Base-by-base conservation (phyloP, 176 grass and related monocot species). In the Urochloa ruziziensis region DNA sequence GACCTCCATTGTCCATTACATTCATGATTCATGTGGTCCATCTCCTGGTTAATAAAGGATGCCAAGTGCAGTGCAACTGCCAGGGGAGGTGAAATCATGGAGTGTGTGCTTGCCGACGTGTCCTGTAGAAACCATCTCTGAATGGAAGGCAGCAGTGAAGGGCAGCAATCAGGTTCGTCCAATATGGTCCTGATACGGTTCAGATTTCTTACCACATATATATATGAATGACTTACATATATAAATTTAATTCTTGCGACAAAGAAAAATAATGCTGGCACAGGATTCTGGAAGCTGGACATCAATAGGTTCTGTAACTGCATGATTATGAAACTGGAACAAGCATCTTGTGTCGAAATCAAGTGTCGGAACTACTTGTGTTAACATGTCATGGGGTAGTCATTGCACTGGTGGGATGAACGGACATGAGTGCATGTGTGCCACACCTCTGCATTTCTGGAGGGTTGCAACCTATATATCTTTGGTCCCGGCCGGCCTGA, bases 1-100 rank as follows among this genome's bases (percentile, higher is more conserved):
- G 70, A 75, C 70, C 78, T 68, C 78, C 78, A 82, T 81, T 82
- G 68, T n/a, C n/a, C 69, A 82, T 81, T 82, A 75, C 77, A 43
- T 73, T 17, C 44, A 48, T 75, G 60, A 43, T 73, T 17, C 44
- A 48, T 75, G 60, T 81, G 78, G 70, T 43, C 59, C 68, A 86
- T 56, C 62, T 28, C 44, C 6, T 51, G 40, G 64, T 53, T 62
- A 62, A 62, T 62, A 62, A 62, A 71, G 75, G 67, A 54, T 51
- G 75, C 48, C 36, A 37, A 72, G 66, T 73, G 76, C 76, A 54
- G 28, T 21, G 43, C 46, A 70, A 80, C 43, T 73, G 67, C 70
- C 43, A 54, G 42, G 52, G 40, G 67, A 53, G 42, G 75, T 72
- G 66, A 39, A 70, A 79, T 79, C 84, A 80, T 64, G n/a, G 42